Percentiles rank a stretch among this genome's conserved stretches.
Evolutionary conservation across 352 stramenopile genomes (phyloP).

Genomic region (Phytophthora quininea): DNA sequence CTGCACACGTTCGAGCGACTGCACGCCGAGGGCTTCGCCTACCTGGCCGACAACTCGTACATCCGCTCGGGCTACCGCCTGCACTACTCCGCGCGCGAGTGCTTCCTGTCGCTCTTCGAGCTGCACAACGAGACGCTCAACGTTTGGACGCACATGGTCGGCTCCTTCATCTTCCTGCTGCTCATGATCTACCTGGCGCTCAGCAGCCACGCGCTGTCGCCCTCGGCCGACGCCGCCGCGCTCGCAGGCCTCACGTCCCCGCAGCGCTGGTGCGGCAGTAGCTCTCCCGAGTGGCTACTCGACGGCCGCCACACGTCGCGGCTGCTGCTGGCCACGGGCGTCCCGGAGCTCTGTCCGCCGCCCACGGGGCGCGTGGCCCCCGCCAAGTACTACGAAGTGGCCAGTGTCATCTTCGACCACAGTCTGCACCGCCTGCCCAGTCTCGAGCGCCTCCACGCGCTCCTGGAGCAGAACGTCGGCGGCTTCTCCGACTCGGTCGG

Average conservation of each 20-base stretch:
- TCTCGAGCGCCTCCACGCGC: slow-evolving; percentile 76
- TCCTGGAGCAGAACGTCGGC: slow-evolving; percentile 76
- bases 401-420: slow-evolving; percentile 83
- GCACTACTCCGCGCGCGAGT: slow-evolving; percentile 83
- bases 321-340: slow-evolving; percentile 43
- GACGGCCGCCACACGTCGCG: slow-evolving; percentile 58
- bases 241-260: slow-evolving; percentile 22
- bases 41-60: slow-evolving; percentile 88
- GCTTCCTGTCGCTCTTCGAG: slow-evolving; percentile 83
- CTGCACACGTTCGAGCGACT: slow-evolving; percentile 80
- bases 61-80: slow-evolving; percentile 86
- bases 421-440: slow-evolving; percentile 86
- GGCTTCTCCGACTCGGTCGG: slow-evolving; percentile 69
- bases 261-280: slow-evolving; percentile 37
- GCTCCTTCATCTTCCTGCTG: slow-evolving; percentile 83
- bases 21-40: slow-evolving; percentile 80
- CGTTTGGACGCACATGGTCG: slow-evolving; percentile 89
- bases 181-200: slow-evolving; percentile 81
- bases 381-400: slow-evolving; percentile 76
- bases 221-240: slow-evolving; percentile 13
- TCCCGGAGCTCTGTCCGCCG: slow-evolving; percentile 55
- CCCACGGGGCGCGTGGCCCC: slow-evolving; percentile 25
- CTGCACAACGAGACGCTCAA: slow-evolving; percentile 91
- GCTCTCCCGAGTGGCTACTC: slow-evolving; percentile 37
- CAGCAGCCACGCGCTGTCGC: slow-evolving; percentile 48